Percentiles rank a stretch among this genome's conserved stretches.
Evolutionary conservation across 2,329 filamentous ascomycete species (phyloP).

Genomic region (Aspergillus neoniger): DNA sequence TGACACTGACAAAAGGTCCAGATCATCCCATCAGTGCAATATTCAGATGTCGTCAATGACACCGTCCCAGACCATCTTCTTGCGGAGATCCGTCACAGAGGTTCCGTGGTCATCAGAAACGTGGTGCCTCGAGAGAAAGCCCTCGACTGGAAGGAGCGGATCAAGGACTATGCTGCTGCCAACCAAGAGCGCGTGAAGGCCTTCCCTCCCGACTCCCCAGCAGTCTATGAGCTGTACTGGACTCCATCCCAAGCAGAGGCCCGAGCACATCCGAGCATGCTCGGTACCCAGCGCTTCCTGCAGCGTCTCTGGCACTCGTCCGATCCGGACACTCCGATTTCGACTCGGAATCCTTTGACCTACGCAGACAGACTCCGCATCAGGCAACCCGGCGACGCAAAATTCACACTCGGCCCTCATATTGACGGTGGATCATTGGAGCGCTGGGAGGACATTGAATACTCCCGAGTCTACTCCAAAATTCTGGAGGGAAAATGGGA

Average conservation of each 20-base stretch:
- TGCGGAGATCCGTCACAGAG: slow-evolving; percentile 60
- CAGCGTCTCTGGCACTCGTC: slow-evolving; percentile 66
- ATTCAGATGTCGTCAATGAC: slow-evolving; percentile 41
- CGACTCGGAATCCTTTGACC: slow-evolving; percentile 61
- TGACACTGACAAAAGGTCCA: slow-evolving; percentile 19
- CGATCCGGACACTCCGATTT: slow-evolving; percentile 48
- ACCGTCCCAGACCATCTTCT: slow-evolving; percentile 37
- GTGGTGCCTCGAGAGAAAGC: slow-evolving; percentile 67
- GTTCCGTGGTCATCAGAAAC: slow-evolving; percentile 64
- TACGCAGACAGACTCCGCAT: slow-evolving; percentile 75
- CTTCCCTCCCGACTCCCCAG: slow-evolving; percentile 66
- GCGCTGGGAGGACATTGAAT: slow-evolving; percentile 71
- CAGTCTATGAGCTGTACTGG: slow-evolving; percentile 78
- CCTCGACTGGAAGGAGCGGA: slow-evolving; percentile 63
- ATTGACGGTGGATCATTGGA: slow-evolving; percentile 74
- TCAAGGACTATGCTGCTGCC: slow-evolving; percentile 64
- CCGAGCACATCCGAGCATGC: slow-evolving; percentile 65
- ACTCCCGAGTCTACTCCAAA: slow-evolving; percentile 70
- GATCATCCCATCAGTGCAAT: slow-evolving; percentile 48
- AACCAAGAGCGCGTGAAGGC: slow-evolving; percentile 59
- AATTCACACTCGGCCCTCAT: slow-evolving; percentile 72
- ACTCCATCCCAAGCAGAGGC: slow-evolving; percentile 67
- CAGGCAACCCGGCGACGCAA: slow-evolving; percentile 68
- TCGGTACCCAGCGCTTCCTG: slow-evolving; percentile 62
- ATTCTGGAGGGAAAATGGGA: slow-evolving; percentile 79